These are phyloP conservation scores for Uncinocarpus reesii DNA, from an alignment of 2,329 filamentous ascomycete species.

Conservation along the genomic window DNA sequence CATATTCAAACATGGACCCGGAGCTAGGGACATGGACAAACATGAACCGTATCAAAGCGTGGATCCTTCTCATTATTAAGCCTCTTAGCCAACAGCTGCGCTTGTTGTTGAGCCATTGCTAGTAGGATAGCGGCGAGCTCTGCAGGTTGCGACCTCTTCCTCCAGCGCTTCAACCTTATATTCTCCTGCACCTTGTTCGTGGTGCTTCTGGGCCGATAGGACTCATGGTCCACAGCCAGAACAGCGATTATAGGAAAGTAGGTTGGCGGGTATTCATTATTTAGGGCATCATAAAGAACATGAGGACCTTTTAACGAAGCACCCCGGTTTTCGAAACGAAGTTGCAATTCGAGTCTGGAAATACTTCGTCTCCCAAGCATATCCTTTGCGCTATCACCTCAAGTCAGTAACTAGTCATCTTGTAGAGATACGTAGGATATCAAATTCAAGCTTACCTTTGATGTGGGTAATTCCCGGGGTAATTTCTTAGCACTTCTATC, in stretches of 20 bases:
- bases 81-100: neutral
- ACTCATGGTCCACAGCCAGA: neutral
- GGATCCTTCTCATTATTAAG: neutral
- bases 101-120: slow-evolving; percentile 10
- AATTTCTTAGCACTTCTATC: too few relatives aligned
- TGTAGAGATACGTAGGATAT: too few relatives aligned
- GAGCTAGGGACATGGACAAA: neutral
- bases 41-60: neutral
- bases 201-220: neutral
- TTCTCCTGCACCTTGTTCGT: neutral
- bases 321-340: neutral
- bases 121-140: slow-evolving; percentile 8
- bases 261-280: neutral
- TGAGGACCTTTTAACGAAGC: neutral
- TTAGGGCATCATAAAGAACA: neutral
- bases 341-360: neutral
- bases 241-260: slow-evolving; percentile 5
- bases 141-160: neutral
- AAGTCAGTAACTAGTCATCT: too few relatives aligned
- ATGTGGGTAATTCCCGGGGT: too few relatives aligned
- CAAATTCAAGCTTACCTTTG: neutral
- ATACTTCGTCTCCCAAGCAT: neutral
- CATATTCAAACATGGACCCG: neutral
- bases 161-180: slow-evolving; percentile 4
- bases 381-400: too few relatives aligned